These are phyloP conservation scores for Adansonia gregorii DNA, from an alignment of 441 rosid species.

Conservation along the genomic window DNA sequence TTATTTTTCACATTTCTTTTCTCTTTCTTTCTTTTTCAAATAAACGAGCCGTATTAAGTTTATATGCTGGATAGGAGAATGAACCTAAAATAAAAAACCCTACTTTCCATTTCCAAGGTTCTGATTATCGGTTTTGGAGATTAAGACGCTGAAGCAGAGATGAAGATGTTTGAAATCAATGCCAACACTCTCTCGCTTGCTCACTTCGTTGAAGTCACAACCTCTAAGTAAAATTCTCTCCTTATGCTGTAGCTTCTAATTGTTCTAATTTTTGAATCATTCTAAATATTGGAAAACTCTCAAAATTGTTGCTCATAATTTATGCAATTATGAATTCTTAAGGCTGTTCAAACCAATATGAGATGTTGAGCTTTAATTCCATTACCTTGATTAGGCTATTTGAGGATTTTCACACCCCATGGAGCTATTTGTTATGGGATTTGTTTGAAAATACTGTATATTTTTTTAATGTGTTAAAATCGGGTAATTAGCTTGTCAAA, in stretches of 20 bases:
- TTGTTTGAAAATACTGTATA: not conserved
- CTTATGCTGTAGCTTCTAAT: not conserved
- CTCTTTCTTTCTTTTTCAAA: not conserved
- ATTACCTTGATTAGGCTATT: not conserved
- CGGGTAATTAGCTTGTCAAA: not conserved
- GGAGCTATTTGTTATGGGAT: not conserved
- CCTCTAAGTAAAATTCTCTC: conserved; percentile 58
- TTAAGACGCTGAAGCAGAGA: conserved; percentile 24
- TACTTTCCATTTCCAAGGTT: not conserved
- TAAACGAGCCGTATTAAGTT: conserved; percentile 8
- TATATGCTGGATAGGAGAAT: not conserved
- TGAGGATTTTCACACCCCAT: not conserved
- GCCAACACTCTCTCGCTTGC: conserved; percentile 61
- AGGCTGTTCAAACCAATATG: not conserved
- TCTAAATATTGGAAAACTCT: conserved; percentile 5
- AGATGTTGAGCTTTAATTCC: not conserved
- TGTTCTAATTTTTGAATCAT: not conserved
- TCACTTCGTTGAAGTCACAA: conserved; percentile 73
- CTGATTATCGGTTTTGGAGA: not conserved
- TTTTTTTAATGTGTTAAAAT: not conserved
- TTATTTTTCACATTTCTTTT: too few relatives aligned
- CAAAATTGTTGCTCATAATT: not conserved
- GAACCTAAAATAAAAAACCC: conserved; percentile 15
- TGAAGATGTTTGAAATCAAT: conserved; percentile 62
- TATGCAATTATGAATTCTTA: not conserved